Conservation (phyloP, 208 protist species). For the Wallacemonas collosoma region DNA sequence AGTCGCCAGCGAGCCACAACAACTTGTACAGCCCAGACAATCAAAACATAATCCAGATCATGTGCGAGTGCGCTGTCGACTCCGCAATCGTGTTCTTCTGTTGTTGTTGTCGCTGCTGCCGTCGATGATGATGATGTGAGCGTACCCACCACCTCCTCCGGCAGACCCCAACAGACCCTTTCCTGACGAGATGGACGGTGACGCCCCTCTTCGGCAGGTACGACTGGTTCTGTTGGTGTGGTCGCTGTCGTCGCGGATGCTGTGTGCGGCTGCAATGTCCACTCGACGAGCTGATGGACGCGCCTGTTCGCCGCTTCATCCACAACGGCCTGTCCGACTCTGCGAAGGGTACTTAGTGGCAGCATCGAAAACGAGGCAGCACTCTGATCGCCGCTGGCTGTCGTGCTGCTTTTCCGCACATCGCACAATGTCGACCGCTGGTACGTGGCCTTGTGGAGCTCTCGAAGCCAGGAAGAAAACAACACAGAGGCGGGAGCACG, state of each 20-base stretch:
- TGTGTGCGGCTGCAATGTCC: not conserved
- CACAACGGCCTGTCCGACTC: constrained; percentile 5
- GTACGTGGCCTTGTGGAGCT: not conserved
- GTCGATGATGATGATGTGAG: too few species aligned
- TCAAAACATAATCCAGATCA: not conserved
- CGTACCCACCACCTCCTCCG: not conserved
- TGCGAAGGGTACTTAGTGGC: not conserved
- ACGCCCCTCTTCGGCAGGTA: too few species aligned
- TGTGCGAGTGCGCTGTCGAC: not conserved
- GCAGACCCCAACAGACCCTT: not conserved
- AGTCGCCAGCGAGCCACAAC: not conserved
- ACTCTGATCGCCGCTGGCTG: not conserved
- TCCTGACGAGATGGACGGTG: too few species aligned
- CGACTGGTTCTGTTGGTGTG: not conserved
- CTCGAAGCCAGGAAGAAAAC: not conserved
- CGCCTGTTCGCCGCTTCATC: not conserved
- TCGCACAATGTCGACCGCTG: too few species aligned
- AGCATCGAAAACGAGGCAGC: not conserved
- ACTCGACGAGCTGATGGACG: not conserved
- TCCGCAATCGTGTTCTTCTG: not conserved
- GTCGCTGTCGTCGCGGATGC: not conserved
- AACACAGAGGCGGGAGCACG: not conserved
- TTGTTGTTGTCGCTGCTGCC: too few species aligned
- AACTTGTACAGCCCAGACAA: constrained; percentile 6
- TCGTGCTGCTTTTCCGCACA: too few species aligned